Base-by-base conservation (phyloP, 176 grass and related monocot species). In the Hordeum vulgare region DNA sequence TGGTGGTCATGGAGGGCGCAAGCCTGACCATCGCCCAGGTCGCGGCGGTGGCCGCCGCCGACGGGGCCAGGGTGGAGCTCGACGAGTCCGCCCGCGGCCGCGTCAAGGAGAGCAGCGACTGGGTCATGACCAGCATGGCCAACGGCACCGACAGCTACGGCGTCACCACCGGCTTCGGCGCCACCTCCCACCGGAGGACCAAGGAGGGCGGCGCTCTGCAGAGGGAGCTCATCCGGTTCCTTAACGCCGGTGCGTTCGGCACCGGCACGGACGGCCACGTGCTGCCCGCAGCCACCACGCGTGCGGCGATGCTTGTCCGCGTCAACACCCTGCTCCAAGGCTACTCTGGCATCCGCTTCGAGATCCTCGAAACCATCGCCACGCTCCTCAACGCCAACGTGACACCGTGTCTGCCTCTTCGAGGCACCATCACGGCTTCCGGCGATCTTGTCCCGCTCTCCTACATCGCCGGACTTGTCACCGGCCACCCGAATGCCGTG, bases 21-120 rank as follows among this genome's bases (percentile, higher is more conserved):
- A 85, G 77, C 63, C 82, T 95, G 20, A 92, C 27, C 40, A 83
- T 95, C 62, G 86, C 90, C 12, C 87, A 95, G 87, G 93, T 95
- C 21, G 93, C 93, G 0, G 91, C 87, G 23, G 92, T 94, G 35
- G 93, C 93, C 15, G 65, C 60, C 1, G 83, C 35, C 44, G 85
- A 59, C 85, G 85, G 66, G 10, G 83, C 78, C 26, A 63, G 12
- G 61, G 61, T 63, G 25, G 61, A 63, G 61, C 61, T 63, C 61
- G 61, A 63, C 61, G 61, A 63, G 61, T 63, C 61, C 25, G 61
- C 61, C 5, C 61, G 61, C 26, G 61, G 26, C 25, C 61, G 61
- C 23, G 61, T 63, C 61, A 63, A 63, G 61, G 61, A 63, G 57
- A 71, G 67, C 67, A 71, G 36, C 67, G 67, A 71, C 67, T 71